These are phyloP conservation scores for Flammula alnicola DNA, from an alignment of 1,284 basidiomycete species.

Conservation along the genomic window DNA sequence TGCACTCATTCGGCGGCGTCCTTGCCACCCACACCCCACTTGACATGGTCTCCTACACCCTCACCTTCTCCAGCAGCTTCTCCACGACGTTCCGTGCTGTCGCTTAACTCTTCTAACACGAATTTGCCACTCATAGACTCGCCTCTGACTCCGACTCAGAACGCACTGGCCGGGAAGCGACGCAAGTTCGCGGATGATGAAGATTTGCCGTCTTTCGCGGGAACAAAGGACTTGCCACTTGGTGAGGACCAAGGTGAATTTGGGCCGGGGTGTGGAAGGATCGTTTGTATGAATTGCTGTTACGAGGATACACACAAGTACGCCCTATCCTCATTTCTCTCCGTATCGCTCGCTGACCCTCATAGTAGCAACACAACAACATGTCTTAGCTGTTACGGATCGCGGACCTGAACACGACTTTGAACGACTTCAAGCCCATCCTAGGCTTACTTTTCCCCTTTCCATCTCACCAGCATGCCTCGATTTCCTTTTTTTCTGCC, in stretches of 20 bases:
- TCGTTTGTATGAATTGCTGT: conserved; percentile 39
- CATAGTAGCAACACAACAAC: conserved; percentile 12
- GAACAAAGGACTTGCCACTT: conserved; percentile 8
- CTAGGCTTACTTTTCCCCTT: too few species aligned
- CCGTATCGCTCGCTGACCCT: background rate
- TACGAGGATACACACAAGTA: conserved; percentile 37
- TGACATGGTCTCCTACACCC: conserved; percentile 38
- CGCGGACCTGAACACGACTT: conserved; percentile 1
- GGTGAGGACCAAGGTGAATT: conserved; percentile 21
- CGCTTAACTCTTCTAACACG: conserved; percentile 33
- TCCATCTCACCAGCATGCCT: too few species aligned
- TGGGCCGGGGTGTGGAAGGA: conserved; percentile 36
- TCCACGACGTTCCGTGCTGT: conserved; percentile 30
- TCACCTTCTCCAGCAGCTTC: conserved; percentile 26
- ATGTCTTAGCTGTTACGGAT: conserved; percentile 14
- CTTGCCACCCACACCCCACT: conserved; percentile 37
- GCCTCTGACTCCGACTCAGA: background rate
- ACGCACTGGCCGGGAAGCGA: conserved; percentile 27
- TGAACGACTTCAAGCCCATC: too few species aligned
- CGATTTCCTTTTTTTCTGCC: too few species aligned
- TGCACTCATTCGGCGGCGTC: conserved; percentile 35
- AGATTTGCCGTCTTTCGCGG: conserved; percentile 5
- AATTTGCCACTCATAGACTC: conserved; percentile 19
- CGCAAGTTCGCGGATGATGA: conserved; percentile 32
- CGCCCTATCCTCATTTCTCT: conserved; percentile 11